Base-by-base conservation (phyloP, 179 eudicot species). In the Heliamphora pulchella region DNA sequence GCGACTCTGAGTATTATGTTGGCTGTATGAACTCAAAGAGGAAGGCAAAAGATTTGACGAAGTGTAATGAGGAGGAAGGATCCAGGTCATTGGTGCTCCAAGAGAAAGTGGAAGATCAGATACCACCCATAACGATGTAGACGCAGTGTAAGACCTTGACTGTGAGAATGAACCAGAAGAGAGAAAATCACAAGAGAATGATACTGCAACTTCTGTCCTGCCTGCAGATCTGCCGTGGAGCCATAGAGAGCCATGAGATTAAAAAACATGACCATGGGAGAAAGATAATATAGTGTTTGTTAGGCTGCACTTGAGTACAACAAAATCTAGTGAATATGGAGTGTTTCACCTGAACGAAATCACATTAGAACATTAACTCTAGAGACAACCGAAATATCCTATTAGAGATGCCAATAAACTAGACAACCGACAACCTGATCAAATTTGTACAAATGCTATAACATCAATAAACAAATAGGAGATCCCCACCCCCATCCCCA, bases 91-190 rank as follows among this genome's bases (percentile, higher is more conserved):
- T 55, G 94, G 88, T 79, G 87, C 86, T 81, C 97, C 98, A 77
- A 85, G 92, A 84, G 97, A 90, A 83, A 94, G 92, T 66, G 98
- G 94, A 79, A 89, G 98, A 80, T 91, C 87, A 66, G 98, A 79
- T 73, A 93, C 88, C 71, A 93, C 97, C 83, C 80, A 82, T 75
- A 94, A 66, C 72, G 90, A 80, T 62, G 89, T 53, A 76, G 89
- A 84, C 54, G 98, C 91, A 78, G 79, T 87, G 75, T 94, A 94
- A 55, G 88, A 79, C 77, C 80, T 86, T 7, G 97, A 86, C 58
- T 84, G 84, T 70, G 90, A 81, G 76, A 82, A 83, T 64, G 88
- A 89, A 74, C 86, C 86, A 48, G 88, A 81, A 78, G 86, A 85
- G 54, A 80, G 64, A 82, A 87, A 91, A 81, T 91, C 89, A 79